These are phyloP conservation scores for Plasmodium yoelii DNA, from an alignment of 169 alveolate species.

Conservation along the genomic window DNA sequence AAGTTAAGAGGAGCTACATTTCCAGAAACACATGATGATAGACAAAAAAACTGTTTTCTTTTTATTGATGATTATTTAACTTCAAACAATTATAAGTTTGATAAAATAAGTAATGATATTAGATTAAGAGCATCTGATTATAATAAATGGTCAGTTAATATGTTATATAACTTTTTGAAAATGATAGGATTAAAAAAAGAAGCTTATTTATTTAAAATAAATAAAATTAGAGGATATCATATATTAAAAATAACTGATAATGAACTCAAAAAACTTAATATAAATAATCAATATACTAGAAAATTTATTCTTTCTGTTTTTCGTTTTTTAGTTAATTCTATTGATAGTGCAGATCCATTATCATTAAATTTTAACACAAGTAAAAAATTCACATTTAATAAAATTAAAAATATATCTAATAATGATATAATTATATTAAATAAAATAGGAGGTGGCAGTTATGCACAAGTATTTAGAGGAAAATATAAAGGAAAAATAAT, in stretches of 20 bases:
- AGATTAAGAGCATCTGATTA: constrained; percentile 75
- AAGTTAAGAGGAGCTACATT: constrained; percentile 57
- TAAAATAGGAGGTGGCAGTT: constrained; percentile 75
- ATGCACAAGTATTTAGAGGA: constrained; percentile 73
- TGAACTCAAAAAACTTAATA: constrained; percentile 63
- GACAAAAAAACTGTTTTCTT: constrained; percentile 70
- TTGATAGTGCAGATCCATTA: constrained; percentile 79
- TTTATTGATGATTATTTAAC: constrained; percentile 76
- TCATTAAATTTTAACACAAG: constrained; percentile 57
- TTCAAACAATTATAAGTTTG: constrained; percentile 43
- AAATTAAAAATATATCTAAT: constrained; percentile 38
- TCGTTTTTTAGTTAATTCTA: constrained; percentile 73
- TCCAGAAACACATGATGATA: constrained; percentile 76
- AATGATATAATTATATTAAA: constrained; percentile 36
- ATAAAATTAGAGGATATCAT: constrained; percentile 76
- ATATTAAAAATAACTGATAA: constrained; percentile 74
- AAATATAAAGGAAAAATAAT: constrained; percentile 42
- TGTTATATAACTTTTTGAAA: constrained; percentile 70
- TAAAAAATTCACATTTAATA: constrained; percentile 44
- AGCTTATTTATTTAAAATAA: constrained; percentile 63
- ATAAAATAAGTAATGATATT: constrained; percentile 53
- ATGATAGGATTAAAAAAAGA: constrained; percentile 73
- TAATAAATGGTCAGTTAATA: constrained; percentile 72
- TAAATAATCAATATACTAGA: constrained; percentile 75
- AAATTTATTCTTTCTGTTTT: constrained; percentile 77